Base-by-base conservation (phyloP, 768 basidiomycete genomes). In the Suillus clintonianus region DNA sequence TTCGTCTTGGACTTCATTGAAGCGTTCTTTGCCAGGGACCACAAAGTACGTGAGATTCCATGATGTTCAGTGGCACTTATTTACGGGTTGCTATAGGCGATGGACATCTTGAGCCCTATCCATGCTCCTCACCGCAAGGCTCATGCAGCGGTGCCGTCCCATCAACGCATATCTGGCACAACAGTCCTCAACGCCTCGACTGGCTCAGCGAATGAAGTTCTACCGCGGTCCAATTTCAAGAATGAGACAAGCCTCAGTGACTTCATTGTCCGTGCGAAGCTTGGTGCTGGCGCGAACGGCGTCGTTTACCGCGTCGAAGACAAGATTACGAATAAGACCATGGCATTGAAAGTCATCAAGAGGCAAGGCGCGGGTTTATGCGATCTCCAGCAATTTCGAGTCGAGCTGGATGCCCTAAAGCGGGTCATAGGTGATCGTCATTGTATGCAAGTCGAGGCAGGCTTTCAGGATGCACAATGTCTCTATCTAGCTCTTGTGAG, bases 401-500 rank as follows among this genome's bases (percentile, higher is more conserved):
- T 32, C 10, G 66, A 67, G 34, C 24, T 65, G 34, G 47, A 54
- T 34, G 64, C 66, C 13, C 39, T 67, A 11, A 55, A 43, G 30
- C 63, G 56, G 27, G 48, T 50, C 14, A 51, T 43, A n/a, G 66
- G 66, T 3, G 64, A 65, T 43, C n/a, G 3, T 24, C 57, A 60
- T 32, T 47, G 47, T 32, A 39, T 59, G 45, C 66, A 65, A 57
- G 42, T 67, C 5, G 54, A 51, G 24, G 66, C 66, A 15, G 62
- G 60, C 24, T 67, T 67, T 57, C 66, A 65, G 34, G 66, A 67
- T n/a, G 58, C 60, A 8, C 64, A 24, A 0, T 62, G 55, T 43
- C 64, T 62, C 27, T 67, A 67, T 43, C 34, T 67, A 39, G 64
- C 41, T 24, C 56, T 62, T 36, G 66, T 65, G 37, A 64, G 65